A percentile compares a stretch with the other conserved stretches of the same genome.
Conservation (phyloP, 768 basidiomycete genomes). For the Kwoniella heveanensis region DNA sequence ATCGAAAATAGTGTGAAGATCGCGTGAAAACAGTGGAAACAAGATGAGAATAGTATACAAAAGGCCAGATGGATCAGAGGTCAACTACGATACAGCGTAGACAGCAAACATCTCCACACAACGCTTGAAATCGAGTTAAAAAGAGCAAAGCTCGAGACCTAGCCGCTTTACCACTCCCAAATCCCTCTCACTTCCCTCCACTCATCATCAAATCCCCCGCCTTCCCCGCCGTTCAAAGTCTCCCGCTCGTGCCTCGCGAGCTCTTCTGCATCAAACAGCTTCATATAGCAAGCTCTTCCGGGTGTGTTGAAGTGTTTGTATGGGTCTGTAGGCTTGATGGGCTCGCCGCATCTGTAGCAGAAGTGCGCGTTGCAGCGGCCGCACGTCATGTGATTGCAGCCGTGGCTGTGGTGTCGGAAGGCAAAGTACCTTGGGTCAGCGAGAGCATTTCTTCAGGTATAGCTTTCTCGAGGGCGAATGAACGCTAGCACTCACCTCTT, state of each 20-base stretch:
- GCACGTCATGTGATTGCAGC: conserved; percentile 81
- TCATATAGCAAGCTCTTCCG: conserved; percentile 47
- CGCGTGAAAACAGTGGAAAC: neutral
- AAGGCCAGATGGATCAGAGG: no score
- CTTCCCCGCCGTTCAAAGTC: conserved; percentile 20
- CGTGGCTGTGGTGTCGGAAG: conserved; percentile 47
- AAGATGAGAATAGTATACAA: neutral
- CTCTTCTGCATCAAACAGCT: conserved; percentile 54
- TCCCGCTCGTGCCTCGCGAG: conserved; percentile 50
- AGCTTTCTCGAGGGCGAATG: no score
- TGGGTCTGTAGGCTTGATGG: conserved; percentile 46
- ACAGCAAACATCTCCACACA: no score
- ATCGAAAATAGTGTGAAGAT: no score
- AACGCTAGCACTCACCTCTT: conserved; percentile 58
- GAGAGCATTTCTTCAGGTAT: no score
- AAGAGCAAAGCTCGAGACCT: no score
- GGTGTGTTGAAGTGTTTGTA: conserved; percentile 50
- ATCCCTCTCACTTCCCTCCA: conserved; percentile 24
- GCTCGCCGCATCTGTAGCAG: conserved; percentile 42
- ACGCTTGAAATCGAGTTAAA: neutral
- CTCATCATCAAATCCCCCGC: conserved; percentile 15
- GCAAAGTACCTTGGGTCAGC: no score
- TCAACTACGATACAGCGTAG: no score
- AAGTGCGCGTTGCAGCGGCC: conserved; percentile 43
- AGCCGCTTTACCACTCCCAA: conserved; percentile 28